Evolutionary conservation across 306 rosid genomes (phyloP), one percentile per base, ranked within the genome.

Genomic region (Myrica gale): DNA sequence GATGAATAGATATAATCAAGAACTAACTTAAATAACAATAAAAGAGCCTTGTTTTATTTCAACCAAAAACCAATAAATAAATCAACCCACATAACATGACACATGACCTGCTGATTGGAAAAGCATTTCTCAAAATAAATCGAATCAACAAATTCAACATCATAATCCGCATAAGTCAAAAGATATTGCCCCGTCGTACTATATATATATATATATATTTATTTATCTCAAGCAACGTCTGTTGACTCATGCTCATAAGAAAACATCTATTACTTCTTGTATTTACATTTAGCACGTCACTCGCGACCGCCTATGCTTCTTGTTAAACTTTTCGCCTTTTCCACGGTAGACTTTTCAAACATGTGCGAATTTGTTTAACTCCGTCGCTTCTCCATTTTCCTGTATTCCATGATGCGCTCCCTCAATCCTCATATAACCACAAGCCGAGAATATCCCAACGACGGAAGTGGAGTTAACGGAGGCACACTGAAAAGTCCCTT

Each of bases 401-500:
- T 26, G 32, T 26, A 26, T 26, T 26, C 32, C 32, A 0, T 19
- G 1, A 19, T 20, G 11, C 23, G 0, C 23, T 5, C 0, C 3
- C 7, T 56, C 62, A 7, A 26, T 21, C 16, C 6, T 20, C 51
- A 82, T 17, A 12, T 81, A 15, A 82, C 86, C 12, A 65, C 45
- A 43, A 82, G 85, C 68, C 71, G 88, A 52, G 82, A 47, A 76
- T 68, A 78, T 42, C 84, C 90, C 53, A 82, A 63, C 13, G 68
- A 43, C 13, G 69, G 76, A 76, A 87, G 71, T 41, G 90, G 90
- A 21, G 89, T 83, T 60, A 85, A 60, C 58, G 87, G 89, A 72
- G 90, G 90, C 47, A 87, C 86, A 5, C 73, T 80, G 69, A 87
- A 87, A 17, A 87, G 82, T 43, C 86, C 88, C 9, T 84, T 83